These are phyloP conservation scores for Yamadazyma takamatsuzukensis DNA, from an alignment of 805 yeast genomes.

Conservation along the genomic window DNA sequence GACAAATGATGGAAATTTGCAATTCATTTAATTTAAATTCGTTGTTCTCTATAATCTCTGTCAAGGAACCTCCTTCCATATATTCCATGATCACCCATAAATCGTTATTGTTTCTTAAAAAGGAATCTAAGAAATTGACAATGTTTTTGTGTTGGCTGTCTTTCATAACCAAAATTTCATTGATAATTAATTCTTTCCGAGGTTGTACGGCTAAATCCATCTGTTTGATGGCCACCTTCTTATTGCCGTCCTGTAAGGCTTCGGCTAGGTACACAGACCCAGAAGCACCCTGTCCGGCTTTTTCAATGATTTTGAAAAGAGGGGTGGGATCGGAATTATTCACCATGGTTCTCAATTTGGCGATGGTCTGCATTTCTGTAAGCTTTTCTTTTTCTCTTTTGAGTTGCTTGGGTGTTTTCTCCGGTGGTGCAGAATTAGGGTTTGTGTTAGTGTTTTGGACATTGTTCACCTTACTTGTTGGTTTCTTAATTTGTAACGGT, in stretches of 20 bases:
- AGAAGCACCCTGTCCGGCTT: slow-evolving; percentile 97
- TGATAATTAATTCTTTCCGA: slow-evolving; percentile 89
- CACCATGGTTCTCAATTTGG: slow-evolving; percentile 78
- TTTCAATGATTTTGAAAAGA: slow-evolving; percentile 68
- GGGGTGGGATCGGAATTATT: slow-evolving; percentile 83
- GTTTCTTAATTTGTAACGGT: slow-evolving; percentile 5
- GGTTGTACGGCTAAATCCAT: slow-evolving; percentile 92
- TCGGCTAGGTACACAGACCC: slow-evolving; percentile 92
- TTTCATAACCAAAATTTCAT: slow-evolving; percentile 95
- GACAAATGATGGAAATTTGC: slow-evolving; percentile 89
- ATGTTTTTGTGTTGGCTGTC: slow-evolving; percentile 92
- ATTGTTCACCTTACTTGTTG: not conserved
- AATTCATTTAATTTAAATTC: slow-evolving; percentile 66
- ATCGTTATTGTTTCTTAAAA: slow-evolving; percentile 71
- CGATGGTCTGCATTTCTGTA: slow-evolving; percentile 85
- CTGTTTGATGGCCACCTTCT: slow-evolving; percentile 91
- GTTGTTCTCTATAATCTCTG: slow-evolving; percentile 92
- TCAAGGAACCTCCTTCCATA: slow-evolving; percentile 98
- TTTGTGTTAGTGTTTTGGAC: slow-evolving; percentile 3
- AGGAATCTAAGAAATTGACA: slow-evolving; percentile 91
- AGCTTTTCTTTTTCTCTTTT: slow-evolving; percentile 44
- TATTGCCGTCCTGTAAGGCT: slow-evolving; percentile 50
- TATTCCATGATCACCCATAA: slow-evolving; percentile 99
- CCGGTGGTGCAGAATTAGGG: slow-evolving; percentile 10
- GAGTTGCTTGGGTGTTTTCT: slow-evolving; percentile 36